Evolutionary conservation across 139 green algal species (phyloP), one percentile per base, ranked within the genome.

Genomic region (Nannochloris sp.): DNA sequence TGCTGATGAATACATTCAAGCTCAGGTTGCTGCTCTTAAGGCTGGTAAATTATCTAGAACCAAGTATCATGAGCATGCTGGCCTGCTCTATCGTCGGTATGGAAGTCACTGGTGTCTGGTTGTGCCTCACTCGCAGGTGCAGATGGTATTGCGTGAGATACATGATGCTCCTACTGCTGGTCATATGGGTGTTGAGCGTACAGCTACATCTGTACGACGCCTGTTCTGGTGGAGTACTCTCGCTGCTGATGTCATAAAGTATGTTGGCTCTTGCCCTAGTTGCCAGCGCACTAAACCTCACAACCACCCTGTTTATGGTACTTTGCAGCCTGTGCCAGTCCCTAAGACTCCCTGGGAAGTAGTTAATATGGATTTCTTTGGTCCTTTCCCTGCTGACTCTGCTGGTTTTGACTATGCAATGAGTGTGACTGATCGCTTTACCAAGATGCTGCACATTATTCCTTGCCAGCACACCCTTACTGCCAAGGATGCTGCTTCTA

Each of bases 371-470:
- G 73, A 80, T 44, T 42, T 76, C 14, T 68, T 76, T 36, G 71
- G 58, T 4, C 36, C 47, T 5, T 37, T 76, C 1, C 61, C 70
- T 19, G n/a, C n/a, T n/a, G n/a, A n/a, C n/a, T n/a, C n/a, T n/a
- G n/a, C n/a, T n/a, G n/a, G n/a, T n/a, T n/a, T n/a, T n/a, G n/a
- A n/a, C n/a, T n/a, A n/a, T n/a, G n/a, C n/a, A n/a, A n/a, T n/a
- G n/a, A n/a, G n/a, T n/a, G n/a, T n/a, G n/a, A n/a, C n/a, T n/a
- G n/a, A n/a, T n/a, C n/a, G n/a, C 42, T 46, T 68, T 1, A 77
- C 33, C 38, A 88, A 88, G 57, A 61, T 77, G 57, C 55, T 71
- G 6, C 74, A 83, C 29, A 76, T 84, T 27, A 45, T 68, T 4
- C 68, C 80, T 6, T 65, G 37, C 4, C 69, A 10, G 4, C 78